Evolutionary conservation across 1,284 basidiomycete genomes (phyloP).

Genomic region (Paramarasmius palmivorus): DNA sequence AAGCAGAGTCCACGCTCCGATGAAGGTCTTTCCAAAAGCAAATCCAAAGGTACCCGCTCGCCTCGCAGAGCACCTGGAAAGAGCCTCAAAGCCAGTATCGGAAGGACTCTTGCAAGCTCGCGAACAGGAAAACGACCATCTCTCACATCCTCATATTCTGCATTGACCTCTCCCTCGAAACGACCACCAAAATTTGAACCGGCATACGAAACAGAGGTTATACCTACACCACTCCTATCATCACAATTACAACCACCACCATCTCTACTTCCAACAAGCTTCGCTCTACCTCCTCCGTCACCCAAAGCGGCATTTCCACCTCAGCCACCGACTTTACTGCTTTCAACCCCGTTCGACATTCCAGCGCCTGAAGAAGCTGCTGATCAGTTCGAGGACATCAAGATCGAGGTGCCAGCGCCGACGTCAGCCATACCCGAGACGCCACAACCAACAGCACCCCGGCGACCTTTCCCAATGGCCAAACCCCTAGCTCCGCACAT

Average conservation of each 20-base stretch:
- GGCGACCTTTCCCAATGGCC: slow-evolving; percentile 61
- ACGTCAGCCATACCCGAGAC: slow-evolving; percentile 8
- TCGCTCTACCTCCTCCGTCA: slow-evolving; percentile 73
- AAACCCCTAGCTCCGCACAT: slow-evolving; percentile 67
- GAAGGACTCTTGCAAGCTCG: slow-evolving; percentile 38
- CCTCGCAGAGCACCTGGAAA: slow-evolving; percentile 38
- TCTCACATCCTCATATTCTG: slow-evolving; percentile 4
- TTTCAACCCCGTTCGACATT: slow-evolving; percentile 20
- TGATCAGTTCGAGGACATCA: slow-evolving; percentile 4
- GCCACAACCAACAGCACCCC: slow-evolving; percentile 15
- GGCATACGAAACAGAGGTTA: slow-evolving; percentile 68
- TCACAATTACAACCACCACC: slow-evolving; percentile 14
- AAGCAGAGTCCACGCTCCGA: slow-evolving; percentile 15
- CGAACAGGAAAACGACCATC: slow-evolving; percentile 42
- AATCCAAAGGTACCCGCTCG: slow-evolving; percentile 2
- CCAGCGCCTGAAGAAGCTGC: not conserved
- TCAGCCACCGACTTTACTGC: slow-evolving; percentile 36
- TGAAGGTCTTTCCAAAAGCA: slow-evolving; percentile 35
- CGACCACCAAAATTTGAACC: slow-evolving; percentile 40
- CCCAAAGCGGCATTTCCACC: slow-evolving; percentile 57
- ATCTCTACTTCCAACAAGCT: slow-evolving; percentile 57
- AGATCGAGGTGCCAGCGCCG: slow-evolving; percentile 3
- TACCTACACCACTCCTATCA: slow-evolving; percentile 35
- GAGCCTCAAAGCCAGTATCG: slow-evolving; percentile 32
- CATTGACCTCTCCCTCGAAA: slow-evolving; percentile 30